Base-by-base conservation (phyloP, 2,329 filamentous ascomycete genomes). In the Colletotrichum sp. region DNA sequence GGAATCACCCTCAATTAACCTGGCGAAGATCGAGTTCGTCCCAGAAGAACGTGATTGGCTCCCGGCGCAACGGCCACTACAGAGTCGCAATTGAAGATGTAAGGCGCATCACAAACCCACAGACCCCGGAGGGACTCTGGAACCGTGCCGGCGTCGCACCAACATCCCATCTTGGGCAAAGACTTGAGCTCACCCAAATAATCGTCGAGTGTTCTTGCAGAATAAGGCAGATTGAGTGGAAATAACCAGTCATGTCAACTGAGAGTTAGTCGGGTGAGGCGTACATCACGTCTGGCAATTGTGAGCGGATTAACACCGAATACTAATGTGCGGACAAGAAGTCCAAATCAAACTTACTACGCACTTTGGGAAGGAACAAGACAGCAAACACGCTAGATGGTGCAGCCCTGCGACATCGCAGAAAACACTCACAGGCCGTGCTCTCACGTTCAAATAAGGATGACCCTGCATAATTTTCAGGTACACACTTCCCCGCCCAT, bases 91-190 rank as follows among this genome's bases (percentile, higher is more conserved):
- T 24, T 28, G 9, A 21, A 15, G 16, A 62, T 39, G 44, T 52
- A 49, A 15, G 39, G 64, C 63, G 63, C 55, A 64, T 64, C 63
- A 34, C 49, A 36, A 36, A 60, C 74, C 64, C 74, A 76, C 74
- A 69, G 74, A 76, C 70, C 64, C 49, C 74, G 74, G 74, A 34
- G 64, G 64, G 34, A 60, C 30, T 60, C 64, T 67, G 74, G 66
- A 76, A 76, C 74, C 34, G 65, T 73, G 74, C 74, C 74, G 74
- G 66, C 70, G 74, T 76, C 74, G 70, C 74, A 76, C 59, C 66
- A 73, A 39, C 74, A 76, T 73, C 74, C 74, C 64, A 65, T 39
- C 70, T 76, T 34, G 67, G 59, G 30, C n/a, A 30, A 34, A 10
- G 16, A 15, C 28, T 55, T 12, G 5, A 16, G 52, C 21, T 36